A percentile compares a stretch with the other conserved stretches of the same genome.
Conservation (phyloP, 768 basidiomycete genomes). For the Rhodotorula kratochvilovae region DNA sequence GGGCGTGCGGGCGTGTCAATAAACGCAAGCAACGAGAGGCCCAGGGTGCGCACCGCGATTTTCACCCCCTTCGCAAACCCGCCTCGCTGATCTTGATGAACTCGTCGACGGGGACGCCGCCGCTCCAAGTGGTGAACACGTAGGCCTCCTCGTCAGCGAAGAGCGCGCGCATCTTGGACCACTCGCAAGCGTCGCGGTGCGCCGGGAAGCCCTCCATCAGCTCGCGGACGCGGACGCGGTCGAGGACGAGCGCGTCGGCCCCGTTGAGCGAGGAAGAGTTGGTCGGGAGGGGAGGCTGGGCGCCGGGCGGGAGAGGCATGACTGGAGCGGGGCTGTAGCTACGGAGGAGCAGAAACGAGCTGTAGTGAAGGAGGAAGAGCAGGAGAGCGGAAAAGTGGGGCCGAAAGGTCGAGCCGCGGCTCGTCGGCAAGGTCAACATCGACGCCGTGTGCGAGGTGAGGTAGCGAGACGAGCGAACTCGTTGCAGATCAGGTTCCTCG, state of each 20-base stretch:
- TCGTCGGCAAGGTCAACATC: too few relatives aligned
- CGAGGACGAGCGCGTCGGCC: neutral
- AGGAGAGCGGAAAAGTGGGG: neutral
- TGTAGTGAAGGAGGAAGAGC: neutral
- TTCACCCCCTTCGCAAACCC: slow-evolving; percentile 40
- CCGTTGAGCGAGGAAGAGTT: slow-evolving; percentile 10
- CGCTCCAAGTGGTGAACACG: slow-evolving; percentile 33
- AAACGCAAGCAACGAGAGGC: too few relatives aligned
- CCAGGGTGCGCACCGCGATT: slow-evolving; percentile 28
- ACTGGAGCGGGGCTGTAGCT: neutral
- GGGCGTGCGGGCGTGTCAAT: too few relatives aligned
- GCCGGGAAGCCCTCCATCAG: slow-evolving; percentile 29
- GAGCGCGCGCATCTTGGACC: slow-evolving; percentile 26
- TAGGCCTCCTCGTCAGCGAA: slow-evolving; percentile 32
- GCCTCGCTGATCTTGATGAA: slow-evolving; percentile 33
- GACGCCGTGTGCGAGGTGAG: too few relatives aligned
- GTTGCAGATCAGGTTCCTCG: too few relatives aligned
- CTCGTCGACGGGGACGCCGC: slow-evolving; percentile 33
- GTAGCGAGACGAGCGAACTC: too few relatives aligned
- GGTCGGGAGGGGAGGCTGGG: slow-evolving; percentile 10
- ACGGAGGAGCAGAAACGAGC: neutral
- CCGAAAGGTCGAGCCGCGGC: too few relatives aligned
- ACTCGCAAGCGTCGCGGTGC: slow-evolving; percentile 28
- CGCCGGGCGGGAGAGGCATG: slow-evolving; percentile 16
- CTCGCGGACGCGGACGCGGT: slow-evolving; percentile 12